These are phyloP conservation scores for Obelidium mucronatum DNA, from an alignment of 192 early-diverging fungal genomes.

Conservation along the genomic window DNA sequence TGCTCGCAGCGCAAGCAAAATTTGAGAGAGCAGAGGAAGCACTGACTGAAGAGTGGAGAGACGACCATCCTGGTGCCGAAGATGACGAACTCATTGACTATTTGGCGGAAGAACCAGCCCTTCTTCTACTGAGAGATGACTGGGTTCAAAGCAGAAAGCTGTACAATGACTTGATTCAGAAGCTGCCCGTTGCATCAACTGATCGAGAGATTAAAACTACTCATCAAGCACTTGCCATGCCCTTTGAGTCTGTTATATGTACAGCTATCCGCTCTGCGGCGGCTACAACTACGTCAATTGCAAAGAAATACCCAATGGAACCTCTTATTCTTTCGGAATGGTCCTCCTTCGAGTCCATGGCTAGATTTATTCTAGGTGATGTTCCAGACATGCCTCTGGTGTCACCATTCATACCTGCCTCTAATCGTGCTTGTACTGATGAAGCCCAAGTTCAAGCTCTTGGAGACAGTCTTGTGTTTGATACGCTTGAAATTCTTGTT, in stretches of 20 bases:
- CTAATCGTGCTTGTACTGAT: slow-evolving; percentile 3
- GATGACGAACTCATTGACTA: no score
- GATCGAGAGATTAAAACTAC: slow-evolving; percentile 9
- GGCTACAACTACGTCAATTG: background rate
- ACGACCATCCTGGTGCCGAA: no score
- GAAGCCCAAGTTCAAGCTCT: background rate
- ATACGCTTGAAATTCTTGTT: background rate
- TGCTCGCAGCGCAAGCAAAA: no score
- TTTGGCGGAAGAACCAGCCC: no score
- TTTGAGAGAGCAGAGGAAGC: no score
- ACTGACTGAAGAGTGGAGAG: no score
- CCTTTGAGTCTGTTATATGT: background rate
- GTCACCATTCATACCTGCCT: background rate
- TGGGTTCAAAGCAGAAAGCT: no score
- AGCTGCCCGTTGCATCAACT: no score
- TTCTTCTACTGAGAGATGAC: no score
- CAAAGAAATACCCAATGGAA: background rate
- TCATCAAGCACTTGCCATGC: slow-evolving; percentile 10
- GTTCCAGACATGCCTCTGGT: slow-evolving; percentile 7
- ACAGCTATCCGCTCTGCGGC: background rate
- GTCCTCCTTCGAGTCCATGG: background rate
- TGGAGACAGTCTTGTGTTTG: background rate
- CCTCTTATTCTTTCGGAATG: slow-evolving; percentile 17
- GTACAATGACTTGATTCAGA: no score
- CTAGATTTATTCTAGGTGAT: background rate